Conservation (phyloP, 495 filamentous ascomycete genomes). For the Lasiosphaeriaceae sp. region DNA sequence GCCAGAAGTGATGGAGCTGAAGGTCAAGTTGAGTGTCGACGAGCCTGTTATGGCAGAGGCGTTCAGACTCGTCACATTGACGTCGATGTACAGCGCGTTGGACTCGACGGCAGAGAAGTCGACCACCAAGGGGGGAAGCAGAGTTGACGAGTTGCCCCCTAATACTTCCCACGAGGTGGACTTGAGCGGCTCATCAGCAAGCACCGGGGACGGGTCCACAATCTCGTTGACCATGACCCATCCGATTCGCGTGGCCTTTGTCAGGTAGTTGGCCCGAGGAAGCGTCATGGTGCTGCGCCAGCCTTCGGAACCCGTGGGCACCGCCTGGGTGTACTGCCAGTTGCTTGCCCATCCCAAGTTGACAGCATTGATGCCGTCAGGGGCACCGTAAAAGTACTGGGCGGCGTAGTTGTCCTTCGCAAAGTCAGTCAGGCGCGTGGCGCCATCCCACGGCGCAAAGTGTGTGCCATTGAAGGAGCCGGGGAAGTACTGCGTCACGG, state of each 20-base stretch:
- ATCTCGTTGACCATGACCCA: constrained; percentile 42
- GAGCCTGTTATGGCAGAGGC: constrained; percentile 32
- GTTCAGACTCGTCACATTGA: constrained; percentile 34
- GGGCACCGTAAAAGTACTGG: constrained; percentile 47
- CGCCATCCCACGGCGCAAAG: constrained; percentile 39
- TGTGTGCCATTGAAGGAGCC: constrained; percentile 50
- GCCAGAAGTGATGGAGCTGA: constrained; percentile 41
- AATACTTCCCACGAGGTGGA: constrained; percentile 12
- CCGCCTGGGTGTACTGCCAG: constrained; percentile 53
- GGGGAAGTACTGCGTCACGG: constrained; percentile 46
- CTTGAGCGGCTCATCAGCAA: constrained; percentile 24
- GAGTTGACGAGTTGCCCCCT: no score
- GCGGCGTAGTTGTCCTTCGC: constrained; percentile 58
- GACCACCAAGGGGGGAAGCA: constrained; percentile 26
- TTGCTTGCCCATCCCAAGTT: constrained; percentile 58
- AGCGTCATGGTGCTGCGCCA: constrained; percentile 52
- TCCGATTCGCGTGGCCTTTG: constrained; percentile 38
- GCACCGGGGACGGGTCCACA: constrained; percentile 34
- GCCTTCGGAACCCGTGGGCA: constrained; percentile 46
- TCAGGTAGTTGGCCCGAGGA: constrained; percentile 41
- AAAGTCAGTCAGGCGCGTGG: constrained; percentile 46
- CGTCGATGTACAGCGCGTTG: constrained; percentile 44
- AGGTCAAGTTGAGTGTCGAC: constrained; percentile 48
- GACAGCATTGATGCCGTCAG: constrained; percentile 31
- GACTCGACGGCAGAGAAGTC: constrained; percentile 39